Percentiles rank a stretch among this genome's conserved stretches.
Evolutionary conservation across 768 basidiomycete genomes (phyloP).

Genomic region (Tephrocybe rancida): DNA sequence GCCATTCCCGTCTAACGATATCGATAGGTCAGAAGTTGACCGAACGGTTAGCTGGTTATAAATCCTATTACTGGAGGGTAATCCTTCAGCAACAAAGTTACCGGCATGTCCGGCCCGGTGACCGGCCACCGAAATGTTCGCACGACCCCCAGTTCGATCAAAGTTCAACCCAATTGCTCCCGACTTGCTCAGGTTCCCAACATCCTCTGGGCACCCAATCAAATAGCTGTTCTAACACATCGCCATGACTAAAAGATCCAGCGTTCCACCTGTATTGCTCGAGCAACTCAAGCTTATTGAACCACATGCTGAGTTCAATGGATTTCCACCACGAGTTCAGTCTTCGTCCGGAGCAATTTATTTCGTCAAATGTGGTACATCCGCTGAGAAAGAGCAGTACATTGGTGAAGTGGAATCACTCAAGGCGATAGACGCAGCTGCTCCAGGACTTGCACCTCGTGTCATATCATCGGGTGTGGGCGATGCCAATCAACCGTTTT

Average conservation of each 20-base stretch:
- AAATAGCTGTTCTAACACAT: too few relatives aligned
- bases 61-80: too few relatives aligned
- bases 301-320: conserved; percentile 48
- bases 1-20: conserved; percentile 12
- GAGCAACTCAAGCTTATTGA: conserved; percentile 52
- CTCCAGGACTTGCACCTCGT: conserved; percentile 65
- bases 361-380: conserved; percentile 61
- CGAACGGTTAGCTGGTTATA: too few relatives aligned
- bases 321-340: conserved; percentile 43
- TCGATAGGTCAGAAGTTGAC: too few relatives aligned
- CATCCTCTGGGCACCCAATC: too few relatives aligned
- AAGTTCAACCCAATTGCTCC: too few relatives aligned
- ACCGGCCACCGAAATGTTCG: too few relatives aligned
- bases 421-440: conserved; percentile 60
- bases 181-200: too few relatives aligned
- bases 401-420: conserved; percentile 71
- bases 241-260: neutral
- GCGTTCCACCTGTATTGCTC: conserved; percentile 36
- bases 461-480: conserved; percentile 53
- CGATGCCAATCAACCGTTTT: conserved; percentile 51
- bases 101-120: neutral
- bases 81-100: neutral
- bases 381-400: conserved; percentile 63
- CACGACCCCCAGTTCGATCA: too few relatives aligned
- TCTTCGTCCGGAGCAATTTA: conserved; percentile 63